phyloP scores from a whole-genome alignment of 2,329 filamentous ascomycete genomes.

The Sporothrix phasma region DNA sequence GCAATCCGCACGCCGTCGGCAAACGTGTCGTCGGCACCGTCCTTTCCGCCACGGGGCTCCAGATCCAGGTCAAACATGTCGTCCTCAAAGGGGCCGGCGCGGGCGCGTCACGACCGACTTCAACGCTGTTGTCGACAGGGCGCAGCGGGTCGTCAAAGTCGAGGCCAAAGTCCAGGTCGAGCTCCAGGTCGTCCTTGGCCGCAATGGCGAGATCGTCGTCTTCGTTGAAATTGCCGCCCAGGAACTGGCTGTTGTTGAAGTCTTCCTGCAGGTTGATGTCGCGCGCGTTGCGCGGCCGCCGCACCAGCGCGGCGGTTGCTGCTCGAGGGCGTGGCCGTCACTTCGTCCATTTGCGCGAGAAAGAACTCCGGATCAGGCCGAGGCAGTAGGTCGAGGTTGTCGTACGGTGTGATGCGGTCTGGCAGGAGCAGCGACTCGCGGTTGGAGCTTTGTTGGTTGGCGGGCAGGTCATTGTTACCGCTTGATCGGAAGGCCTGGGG shows the following conservation, averaged over 20 bases:
- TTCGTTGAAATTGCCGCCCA: conserved; percentile 54
- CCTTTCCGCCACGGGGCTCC: conserved; percentile 44
- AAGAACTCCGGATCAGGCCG: conserved; percentile 83
- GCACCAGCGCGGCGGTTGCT: conserved; percentile 41
- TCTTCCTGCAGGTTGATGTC: conserved; percentile 62
- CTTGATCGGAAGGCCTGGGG: conserved; percentile 79
- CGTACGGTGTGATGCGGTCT: conserved; percentile 86
- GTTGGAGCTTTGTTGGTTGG: conserved; percentile 68
- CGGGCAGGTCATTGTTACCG: conserved; percentile 91
- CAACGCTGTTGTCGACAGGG: conserved; percentile 56
- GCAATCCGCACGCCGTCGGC: conserved; percentile 49
- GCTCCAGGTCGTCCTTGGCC: conserved; percentile 56
- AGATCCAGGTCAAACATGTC: conserved; percentile 57
- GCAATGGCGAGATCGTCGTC: conserved; percentile 49
- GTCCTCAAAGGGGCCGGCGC: conserved; percentile 56
- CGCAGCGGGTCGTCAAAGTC: conserved; percentile 53
- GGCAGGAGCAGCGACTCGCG: conserved; percentile 81
- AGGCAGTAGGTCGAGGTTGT: conserved; percentile 65
- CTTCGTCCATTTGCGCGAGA: conserved; percentile 62
- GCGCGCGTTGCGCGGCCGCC: conserved; percentile 48
- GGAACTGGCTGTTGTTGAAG: conserved; percentile 67
- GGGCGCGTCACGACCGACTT: conserved; percentile 82
- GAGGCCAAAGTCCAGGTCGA: conserved; percentile 66
- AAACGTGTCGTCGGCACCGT: conserved; percentile 44
- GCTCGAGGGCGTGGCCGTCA: conserved; percentile 42